Conservation (phyloP, 371 early-diverging fungal species). For the Paraphysoderma sedebokerense region DNA sequence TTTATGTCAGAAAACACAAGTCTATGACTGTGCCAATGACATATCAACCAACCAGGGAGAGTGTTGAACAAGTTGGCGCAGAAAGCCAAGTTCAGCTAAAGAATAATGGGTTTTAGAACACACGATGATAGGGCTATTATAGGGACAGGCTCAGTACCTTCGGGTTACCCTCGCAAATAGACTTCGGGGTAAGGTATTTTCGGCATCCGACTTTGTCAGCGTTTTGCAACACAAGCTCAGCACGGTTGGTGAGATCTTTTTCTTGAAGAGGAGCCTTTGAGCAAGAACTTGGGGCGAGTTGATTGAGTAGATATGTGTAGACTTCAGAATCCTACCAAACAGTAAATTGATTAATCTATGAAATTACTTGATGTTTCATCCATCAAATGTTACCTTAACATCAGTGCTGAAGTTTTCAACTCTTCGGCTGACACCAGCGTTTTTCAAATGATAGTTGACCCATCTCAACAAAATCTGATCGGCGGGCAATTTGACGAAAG, state of each 20-base stretch:
- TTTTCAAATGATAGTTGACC: slow-evolving; percentile 94
- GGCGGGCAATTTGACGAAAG: slow-evolving; percentile 71
- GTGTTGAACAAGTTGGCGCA: slow-evolving; percentile 90
- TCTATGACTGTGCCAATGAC: too few relatives aligned
- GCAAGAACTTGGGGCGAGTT: slow-evolving; percentile 68
- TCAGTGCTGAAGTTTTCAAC: slow-evolving; percentile 83
- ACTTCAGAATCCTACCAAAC: slow-evolving; percentile 88
- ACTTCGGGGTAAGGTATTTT: slow-evolving; percentile 82
- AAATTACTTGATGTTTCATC: too few relatives aligned
- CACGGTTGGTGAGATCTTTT: slow-evolving; percentile 55
- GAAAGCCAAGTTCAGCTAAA: slow-evolving; percentile 88
- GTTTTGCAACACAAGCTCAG: slow-evolving; percentile 68
- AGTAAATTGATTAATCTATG: too few relatives aligned
- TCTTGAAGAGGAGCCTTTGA: slow-evolving; percentile 65
- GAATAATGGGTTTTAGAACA: too few relatives aligned
- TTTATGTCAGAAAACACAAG: too few relatives aligned
- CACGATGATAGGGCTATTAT: too few relatives aligned
- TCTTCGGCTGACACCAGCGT: slow-evolving; percentile 41
- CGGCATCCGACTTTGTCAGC: slow-evolving; percentile 87
- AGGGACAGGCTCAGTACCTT: too few relatives aligned
- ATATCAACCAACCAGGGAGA: too few relatives aligned
- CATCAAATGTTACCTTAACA: too few relatives aligned
- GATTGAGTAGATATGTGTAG: slow-evolving; percentile 82
- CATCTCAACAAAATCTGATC: slow-evolving; percentile 90
- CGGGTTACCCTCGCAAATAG: slow-evolving; percentile 81